These are phyloP conservation scores for Dothideomycetes sp. DNA, from an alignment of 2,329 filamentous ascomycete genomes.

Conservation along the genomic window DNA sequence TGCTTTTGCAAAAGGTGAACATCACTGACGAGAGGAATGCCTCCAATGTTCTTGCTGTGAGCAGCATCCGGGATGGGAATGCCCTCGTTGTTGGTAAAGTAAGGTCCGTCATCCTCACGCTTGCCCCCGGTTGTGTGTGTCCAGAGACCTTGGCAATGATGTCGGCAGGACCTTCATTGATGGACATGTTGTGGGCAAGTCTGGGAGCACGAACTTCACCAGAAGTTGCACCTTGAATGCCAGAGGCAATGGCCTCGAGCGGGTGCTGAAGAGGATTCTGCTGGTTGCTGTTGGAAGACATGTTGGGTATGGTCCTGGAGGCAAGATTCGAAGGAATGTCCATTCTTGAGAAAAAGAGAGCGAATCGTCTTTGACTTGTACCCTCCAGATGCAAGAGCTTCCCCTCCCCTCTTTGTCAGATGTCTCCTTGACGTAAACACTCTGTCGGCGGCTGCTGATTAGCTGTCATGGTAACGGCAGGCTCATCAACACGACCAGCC, in stretches of 20 bases:
- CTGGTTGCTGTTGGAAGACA: conserved; percentile 24
- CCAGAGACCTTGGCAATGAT: conserved; percentile 45
- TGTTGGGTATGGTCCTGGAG: conserved; percentile 3
- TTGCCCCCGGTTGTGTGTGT: conserved; percentile 36
- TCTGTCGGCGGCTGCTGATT: conserved; percentile 2
- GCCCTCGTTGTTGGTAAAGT: conserved; percentile 49
- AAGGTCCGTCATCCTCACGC: conserved; percentile 40
- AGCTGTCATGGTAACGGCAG: neutral
- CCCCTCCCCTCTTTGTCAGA: conserved; percentile 2
- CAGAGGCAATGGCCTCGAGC: conserved; percentile 32
- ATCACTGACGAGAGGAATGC: conserved; percentile 43
- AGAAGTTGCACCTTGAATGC: conserved; percentile 30
- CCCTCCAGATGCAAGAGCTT: neutral
- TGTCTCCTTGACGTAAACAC: conserved; percentile 3
- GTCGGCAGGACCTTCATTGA: conserved; percentile 45
- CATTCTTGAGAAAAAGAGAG: conserved; percentile 12
- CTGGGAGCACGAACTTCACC: conserved; percentile 32
- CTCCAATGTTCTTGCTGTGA: conserved; percentile 46
- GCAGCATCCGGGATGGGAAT: conserved; percentile 42
- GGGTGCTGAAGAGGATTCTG: conserved; percentile 31
- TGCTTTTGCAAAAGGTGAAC: conserved; percentile 47
- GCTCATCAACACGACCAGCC: neutral
- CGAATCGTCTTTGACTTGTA: neutral
- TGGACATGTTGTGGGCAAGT: conserved; percentile 34
- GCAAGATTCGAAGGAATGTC: conserved; percentile 13